A percentile compares a stretch with the other conserved stretches of the same genome.
Evolutionary conservation across 2,329 filamentous ascomycete species (phyloP).

Genomic region (Cordyceps cateniannulata): DNA sequence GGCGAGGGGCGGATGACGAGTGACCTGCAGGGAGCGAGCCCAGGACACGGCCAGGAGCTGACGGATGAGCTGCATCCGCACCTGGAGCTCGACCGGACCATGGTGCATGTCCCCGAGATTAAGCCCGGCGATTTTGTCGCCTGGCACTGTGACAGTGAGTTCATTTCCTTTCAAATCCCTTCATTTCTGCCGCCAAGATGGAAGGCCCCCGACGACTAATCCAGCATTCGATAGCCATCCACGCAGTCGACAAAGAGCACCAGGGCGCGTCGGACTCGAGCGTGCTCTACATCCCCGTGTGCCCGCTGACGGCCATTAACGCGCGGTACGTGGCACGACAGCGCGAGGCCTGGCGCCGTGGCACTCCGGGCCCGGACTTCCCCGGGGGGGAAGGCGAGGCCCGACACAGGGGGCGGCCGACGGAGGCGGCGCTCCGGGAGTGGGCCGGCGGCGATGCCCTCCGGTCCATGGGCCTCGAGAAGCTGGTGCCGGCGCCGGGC

Average conservation of each 20-base stretch:
- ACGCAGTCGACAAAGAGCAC: slow-evolving; percentile 78
- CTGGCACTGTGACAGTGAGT: slow-evolving; percentile 71
- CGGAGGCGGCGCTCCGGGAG: slow-evolving; percentile 29
- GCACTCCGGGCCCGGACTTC: slow-evolving; percentile 64
- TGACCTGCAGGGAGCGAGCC: slow-evolving; percentile 64
- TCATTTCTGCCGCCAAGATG: neutral
- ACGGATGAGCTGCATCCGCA: slow-evolving; percentile 65
- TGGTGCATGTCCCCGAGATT: slow-evolving; percentile 64
- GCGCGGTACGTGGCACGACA: slow-evolving; percentile 65
- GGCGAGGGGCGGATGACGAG: slow-evolving; percentile 39
- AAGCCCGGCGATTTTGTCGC: slow-evolving; percentile 71
- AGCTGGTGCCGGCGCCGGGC: slow-evolving; percentile 22
- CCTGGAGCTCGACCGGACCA: slow-evolving; percentile 57
- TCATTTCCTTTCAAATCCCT: neutral
- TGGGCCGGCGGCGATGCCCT: slow-evolving; percentile 28
- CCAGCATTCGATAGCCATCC: slow-evolving; percentile 51
- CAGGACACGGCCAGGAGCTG: slow-evolving; percentile 65
- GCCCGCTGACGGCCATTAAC: slow-evolving; percentile 71
- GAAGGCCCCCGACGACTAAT: slow-evolving; percentile 6
- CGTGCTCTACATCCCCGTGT: slow-evolving; percentile 84
- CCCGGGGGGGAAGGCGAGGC: slow-evolving; percentile 64
- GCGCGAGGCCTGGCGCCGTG: slow-evolving; percentile 61
- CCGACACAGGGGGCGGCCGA: slow-evolving; percentile 42
- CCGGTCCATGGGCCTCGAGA: slow-evolving; percentile 40
- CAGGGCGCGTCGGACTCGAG: slow-evolving; percentile 66